These are phyloP conservation scores for Avicennia marina DNA, from an alignment of 257 asterid species.

Conservation along the genomic window DNA sequence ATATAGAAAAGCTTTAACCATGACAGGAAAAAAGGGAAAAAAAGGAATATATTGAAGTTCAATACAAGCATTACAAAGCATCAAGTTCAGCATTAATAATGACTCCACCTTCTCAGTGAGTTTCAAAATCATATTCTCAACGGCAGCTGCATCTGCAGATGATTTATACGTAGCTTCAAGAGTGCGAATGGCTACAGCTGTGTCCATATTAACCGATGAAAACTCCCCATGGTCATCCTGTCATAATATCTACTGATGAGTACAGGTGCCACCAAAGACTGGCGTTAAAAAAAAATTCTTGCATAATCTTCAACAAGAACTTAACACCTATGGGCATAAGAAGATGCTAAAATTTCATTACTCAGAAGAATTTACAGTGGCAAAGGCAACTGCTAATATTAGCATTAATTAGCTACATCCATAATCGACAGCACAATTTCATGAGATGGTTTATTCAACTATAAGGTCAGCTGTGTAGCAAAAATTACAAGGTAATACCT, in stretches of 20 bases:
- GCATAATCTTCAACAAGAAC: neutral
- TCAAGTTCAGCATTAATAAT: too few species aligned
- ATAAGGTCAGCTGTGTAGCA: conserved; percentile 1
- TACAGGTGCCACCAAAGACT: too few species aligned
- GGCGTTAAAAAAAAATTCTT: neutral
- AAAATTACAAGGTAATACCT: conserved; percentile 41
- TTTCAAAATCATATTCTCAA: conserved; percentile 72
- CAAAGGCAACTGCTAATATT: conserved; percentile 1
- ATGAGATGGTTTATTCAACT: conserved; percentile 10
- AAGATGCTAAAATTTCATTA: conserved; percentile 7
- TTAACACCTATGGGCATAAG: neutral
- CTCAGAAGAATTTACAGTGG: neutral
- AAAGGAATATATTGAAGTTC: too few species aligned
- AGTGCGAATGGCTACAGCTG: conserved; percentile 98
- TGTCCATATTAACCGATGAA: conserved; percentile 97
- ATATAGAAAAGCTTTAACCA: too few species aligned
- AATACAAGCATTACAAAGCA: too few species aligned
- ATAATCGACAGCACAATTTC: neutral
- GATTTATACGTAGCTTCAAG: conserved; percentile 94
- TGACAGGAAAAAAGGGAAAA: too few species aligned
- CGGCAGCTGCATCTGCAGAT: conserved; percentile 90
- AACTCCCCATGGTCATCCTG: conserved; percentile 98
- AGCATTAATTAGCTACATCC: conserved; percentile 1
- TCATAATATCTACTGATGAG: neutral
- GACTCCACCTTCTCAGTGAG: conserved; percentile 95